Base-by-base conservation (phyloP, 441 rosid genomes). In the Populus hybrid region DNA sequence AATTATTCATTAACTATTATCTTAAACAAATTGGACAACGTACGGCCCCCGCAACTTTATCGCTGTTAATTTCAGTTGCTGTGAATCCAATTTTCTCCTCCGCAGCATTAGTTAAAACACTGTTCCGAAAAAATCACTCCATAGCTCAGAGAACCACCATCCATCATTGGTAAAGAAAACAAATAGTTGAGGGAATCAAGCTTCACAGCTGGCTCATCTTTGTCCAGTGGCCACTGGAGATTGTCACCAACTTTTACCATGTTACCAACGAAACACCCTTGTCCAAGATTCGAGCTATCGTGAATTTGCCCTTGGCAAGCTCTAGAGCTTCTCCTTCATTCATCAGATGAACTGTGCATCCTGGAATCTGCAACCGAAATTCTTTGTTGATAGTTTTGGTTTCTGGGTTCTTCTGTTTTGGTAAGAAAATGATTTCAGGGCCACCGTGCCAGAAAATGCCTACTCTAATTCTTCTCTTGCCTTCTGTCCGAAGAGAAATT, bases 171-270 rank as follows among this genome's bases (percentile, higher is more conserved):
- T 66, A 89, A 80, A 0, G 79, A 76, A 76, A 76, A 76, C 59
- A 93, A 82, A 80, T 93, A 93, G 59, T 91, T 89, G 77, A 84
- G 79, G n/a, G 88, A 65, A 56, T 88, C 93, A 1, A 91, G 86
- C 86, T 93, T 93, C 81, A 93, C 86, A 2, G 88, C 94, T 0
- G 97, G 94, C 86, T 91, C 94, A 75, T 93, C 97, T 84, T 86
- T 90, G 12, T 92, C 88, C 78, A 93, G 79, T 0, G 97, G 93
- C 94, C 97, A 93, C 79, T 86, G 93, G 71, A 91, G 88, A 56
- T 88, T 89, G 31, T 79, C 80, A n/a, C 94, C 93, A n/a, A 90
- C 89, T 73, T 88, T 88, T 0, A 93, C 82, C 28, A 83, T 84
- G 79, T 90, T 89, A 0, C 92, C 95, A 2, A 69, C 5, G 73